Evolutionary conservation across 257 asterid genomes (phyloP), one percentile per base, ranked within the genome.

Genomic region (Verbascum thapsus): DNA sequence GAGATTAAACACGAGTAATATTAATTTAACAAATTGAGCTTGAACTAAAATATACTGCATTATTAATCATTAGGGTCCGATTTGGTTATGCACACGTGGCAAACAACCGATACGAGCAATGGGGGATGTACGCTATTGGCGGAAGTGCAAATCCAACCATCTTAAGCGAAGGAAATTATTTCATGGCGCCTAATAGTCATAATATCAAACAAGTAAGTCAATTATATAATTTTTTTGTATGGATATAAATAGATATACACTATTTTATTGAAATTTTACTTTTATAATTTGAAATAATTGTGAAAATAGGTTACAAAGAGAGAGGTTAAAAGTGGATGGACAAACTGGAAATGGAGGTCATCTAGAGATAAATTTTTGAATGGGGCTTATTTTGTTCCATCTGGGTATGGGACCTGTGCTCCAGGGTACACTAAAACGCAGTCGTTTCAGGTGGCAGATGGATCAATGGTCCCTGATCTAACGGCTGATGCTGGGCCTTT

Each of bases 81-180:
- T 39, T 76, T 22, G 90, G 90, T 6, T 83, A 80, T 23, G 74
- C 81, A 1, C 90, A 83, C 32, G 81, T 83, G 20, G 87, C 90
- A 15, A 83, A 83, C 68, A 83, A 83, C 16, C 40, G 77, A 62
- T 83, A 83, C 38, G 85, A 85, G 35, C 76, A 40, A 17, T 91
- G 95, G 96, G 61, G 63, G 39, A 91, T 86, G 95, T 91, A 91
- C 67, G 96, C 95, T 1, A 88, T 91, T 40, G 98, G 98, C 34
- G 96, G 96, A 5, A 91, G 96, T 68, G 94, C 95, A 10, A 78
- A 88, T 75, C 98, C 96, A 8, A 86, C 92, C 65, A 91, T 91
- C 20, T 80, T 91, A 42, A 91, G 96, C 34, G 98, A 91, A 76
- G 98, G 95, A 19, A 91, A 91, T 67, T 88, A 88, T 70, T 91